These are phyloP conservation scores for Boletus vinaceobasis DNA, from an alignment of 768 basidiomycete genomes.

Conservation along the genomic window DNA sequence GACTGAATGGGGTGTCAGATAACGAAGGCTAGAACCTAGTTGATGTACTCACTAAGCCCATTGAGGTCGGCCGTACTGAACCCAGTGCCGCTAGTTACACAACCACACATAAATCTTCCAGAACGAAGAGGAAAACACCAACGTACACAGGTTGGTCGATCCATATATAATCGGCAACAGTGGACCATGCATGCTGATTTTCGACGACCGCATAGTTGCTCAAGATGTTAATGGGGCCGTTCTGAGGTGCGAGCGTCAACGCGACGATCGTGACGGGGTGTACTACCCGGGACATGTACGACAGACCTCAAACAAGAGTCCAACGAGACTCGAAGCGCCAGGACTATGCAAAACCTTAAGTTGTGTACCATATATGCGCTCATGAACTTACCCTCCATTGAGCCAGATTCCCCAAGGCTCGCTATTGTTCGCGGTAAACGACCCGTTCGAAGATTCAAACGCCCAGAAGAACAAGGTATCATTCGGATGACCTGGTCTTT, in stretches of 20 bases:
- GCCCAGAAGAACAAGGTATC: no score
- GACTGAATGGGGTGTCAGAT: constrained; percentile 31
- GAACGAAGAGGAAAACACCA: background rate
- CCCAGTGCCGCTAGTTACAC: constrained; percentile 52
- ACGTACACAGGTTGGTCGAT: constrained; percentile 64
- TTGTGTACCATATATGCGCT: no score
- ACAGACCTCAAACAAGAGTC: constrained; percentile 57
- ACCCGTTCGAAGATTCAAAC: no score
- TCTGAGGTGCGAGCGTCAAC: constrained; percentile 35
- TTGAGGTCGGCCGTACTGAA: constrained; percentile 57
- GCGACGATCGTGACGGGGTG: background rate
- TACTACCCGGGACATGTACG: no score
- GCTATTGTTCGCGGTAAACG: no score
- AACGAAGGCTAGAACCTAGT: background rate
- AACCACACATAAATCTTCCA: background rate
- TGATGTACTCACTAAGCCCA: constrained; percentile 48
- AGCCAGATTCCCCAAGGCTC: no score
- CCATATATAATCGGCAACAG: constrained; percentile 44
- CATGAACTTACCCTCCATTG: no score
- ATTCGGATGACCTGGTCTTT: no score
- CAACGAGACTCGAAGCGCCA: constrained; percentile 63
- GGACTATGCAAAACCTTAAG: constrained; percentile 36
- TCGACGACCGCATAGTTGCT: constrained; percentile 43
- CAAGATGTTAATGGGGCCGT: constrained; percentile 61
- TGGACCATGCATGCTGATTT: constrained; percentile 59